Evolutionary conservation across 257 asterid genomes (phyloP).

Genomic region (Rauvolfia tetraphylla): DNA sequence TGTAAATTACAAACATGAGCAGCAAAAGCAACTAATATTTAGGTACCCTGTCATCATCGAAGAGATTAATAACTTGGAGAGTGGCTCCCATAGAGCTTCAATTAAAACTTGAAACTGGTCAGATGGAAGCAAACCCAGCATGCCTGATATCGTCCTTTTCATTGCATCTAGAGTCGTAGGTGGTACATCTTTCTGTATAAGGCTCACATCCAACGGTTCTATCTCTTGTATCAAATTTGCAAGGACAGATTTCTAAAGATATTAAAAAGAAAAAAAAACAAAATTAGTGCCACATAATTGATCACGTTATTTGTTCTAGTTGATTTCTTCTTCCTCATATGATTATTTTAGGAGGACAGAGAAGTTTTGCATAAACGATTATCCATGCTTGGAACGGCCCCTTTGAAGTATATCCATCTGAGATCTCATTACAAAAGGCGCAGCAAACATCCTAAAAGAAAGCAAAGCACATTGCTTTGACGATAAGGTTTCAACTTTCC

Average conservation of each 20-base stretch:
- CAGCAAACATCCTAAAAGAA: background rate
- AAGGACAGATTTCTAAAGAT: conserved; percentile 55
- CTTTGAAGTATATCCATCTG: background rate
- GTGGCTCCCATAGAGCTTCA: conserved; percentile 92
- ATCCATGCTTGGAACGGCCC: background rate
- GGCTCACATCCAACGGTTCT: conserved; percentile 90
- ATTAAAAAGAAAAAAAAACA: background rate
- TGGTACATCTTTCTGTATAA: conserved; percentile 87
- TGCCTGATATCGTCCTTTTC: conserved; percentile 92
- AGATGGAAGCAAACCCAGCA: conserved; percentile 91
- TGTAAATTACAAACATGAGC: background rate
- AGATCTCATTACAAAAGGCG: background rate
- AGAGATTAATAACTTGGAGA: conserved; percentile 80
- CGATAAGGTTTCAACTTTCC: too few relatives aligned
- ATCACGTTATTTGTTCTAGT: background rate
- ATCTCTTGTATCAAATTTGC: conserved; percentile 70
- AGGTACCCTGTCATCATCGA: conserved; percentile 96
- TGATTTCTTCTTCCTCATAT: background rate
- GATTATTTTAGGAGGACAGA: background rate
- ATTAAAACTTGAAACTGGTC: conserved; percentile 85
- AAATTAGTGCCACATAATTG: background rate
- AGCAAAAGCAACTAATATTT: background rate
- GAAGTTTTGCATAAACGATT: background rate
- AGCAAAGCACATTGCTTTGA: background rate
- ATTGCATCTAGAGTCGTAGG: conserved; percentile 83